phyloP scores from a whole-genome alignment of 495 filamentous ascomycete species.

The Neurospora sp. region DNA sequence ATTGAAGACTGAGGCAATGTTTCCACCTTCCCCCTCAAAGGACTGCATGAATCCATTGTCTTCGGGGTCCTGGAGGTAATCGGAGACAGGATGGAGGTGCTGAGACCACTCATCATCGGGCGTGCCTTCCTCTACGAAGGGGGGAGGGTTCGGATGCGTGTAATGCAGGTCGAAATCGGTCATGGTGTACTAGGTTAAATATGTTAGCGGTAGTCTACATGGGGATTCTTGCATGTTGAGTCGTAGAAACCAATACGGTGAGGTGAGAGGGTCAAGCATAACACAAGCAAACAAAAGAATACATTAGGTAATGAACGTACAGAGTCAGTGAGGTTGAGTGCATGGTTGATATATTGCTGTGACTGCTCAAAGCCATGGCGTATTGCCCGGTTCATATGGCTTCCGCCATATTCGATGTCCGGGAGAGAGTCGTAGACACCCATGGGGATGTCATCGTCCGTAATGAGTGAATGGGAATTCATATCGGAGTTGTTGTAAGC shows the following conservation, averaged over 20 bases:
- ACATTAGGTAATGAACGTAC: background rate
- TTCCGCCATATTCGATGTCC: too few species aligned
- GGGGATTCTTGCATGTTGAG: too few species aligned
- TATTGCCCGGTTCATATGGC: too few species aligned
- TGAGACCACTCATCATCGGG: background rate
- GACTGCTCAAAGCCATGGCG: too few species aligned
- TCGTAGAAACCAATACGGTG: too few species aligned
- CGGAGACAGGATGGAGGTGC: background rate
- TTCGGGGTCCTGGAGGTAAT: background rate
- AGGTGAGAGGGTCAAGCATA: too few species aligned
- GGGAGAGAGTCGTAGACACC: background rate
- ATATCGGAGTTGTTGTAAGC: background rate
- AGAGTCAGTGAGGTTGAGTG: background rate
- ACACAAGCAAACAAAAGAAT: too few species aligned
- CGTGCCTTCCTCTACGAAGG: background rate
- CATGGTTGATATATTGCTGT: background rate
- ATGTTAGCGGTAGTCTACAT: background rate
- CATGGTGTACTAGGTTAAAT: background rate
- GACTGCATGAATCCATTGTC: fast-evolving
- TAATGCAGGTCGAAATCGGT: background rate
- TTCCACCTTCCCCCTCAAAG: fast-evolving
- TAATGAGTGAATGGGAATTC: background rate
- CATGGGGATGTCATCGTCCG: background rate
- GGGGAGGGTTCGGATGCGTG: background rate
- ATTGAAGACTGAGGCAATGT: background rate